These are phyloP conservation scores for Thymus quinquecostatus DNA, from an alignment of 257 asterid species.

Conservation along the genomic window DNA sequence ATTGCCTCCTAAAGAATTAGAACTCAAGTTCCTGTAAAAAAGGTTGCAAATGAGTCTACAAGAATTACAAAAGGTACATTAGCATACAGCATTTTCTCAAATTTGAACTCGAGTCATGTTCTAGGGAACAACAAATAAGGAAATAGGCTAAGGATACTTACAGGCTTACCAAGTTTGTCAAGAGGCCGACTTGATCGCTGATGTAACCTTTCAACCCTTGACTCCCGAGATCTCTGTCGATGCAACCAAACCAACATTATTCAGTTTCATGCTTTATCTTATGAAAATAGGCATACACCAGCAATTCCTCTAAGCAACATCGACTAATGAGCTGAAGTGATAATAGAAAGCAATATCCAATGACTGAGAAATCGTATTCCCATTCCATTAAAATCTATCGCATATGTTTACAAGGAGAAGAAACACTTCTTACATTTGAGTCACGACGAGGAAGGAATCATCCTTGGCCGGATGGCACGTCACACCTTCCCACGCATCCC, in stretches of 20 bases:
- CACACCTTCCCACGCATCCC: conserved; percentile 99
- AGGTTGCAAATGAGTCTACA: conserved; percentile 11
- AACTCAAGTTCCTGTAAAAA: conserved; percentile 77
- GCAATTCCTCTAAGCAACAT: too few relatives aligned
- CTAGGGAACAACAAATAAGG: not conserved
- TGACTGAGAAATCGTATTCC: not conserved
- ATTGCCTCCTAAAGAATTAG: conserved; percentile 73
- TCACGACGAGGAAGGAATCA: conserved; percentile 67
- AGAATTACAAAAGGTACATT: not conserved
- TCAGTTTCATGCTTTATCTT: not conserved
- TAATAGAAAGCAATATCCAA: not conserved
- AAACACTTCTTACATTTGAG: conserved; percentile 78
- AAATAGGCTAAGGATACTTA: conserved; percentile 58
- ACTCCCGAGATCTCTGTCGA: conserved; percentile 88
- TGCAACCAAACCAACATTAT: not conserved
- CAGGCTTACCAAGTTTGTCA: conserved; percentile 96
- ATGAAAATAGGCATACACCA: not conserved
- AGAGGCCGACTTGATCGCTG: conserved; percentile 69
- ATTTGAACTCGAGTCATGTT: not conserved
- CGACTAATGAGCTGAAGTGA: not conserved
- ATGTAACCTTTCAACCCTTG: conserved; percentile 95
- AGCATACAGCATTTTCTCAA: not conserved
- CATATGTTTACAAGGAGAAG: conserved; percentile 2
- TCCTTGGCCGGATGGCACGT: conserved; percentile 67
- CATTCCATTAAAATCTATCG: not conserved